phyloP scores from a whole-genome alignment of 805 yeast species.

The Starmerella powellii region DNA sequence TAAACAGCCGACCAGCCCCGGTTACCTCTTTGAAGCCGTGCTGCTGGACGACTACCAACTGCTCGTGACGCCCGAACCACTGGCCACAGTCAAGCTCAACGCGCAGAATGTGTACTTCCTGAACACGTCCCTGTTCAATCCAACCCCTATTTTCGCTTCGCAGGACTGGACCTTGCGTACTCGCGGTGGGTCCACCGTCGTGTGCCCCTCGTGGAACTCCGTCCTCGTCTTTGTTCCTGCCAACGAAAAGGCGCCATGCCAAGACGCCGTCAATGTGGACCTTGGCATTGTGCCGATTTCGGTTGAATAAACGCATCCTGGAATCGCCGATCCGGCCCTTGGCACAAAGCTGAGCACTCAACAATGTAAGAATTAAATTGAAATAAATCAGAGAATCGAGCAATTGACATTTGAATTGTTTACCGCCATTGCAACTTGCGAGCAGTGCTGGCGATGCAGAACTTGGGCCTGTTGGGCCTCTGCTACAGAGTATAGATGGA shows the following conservation, averaged over 20 bases:
- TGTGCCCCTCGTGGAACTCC: conserved; percentile 25
- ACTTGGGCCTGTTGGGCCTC: too few species aligned
- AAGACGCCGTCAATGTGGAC: conserved; percentile 20
- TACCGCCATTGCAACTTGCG: too few species aligned
- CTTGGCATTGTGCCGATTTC: conserved; percentile 18
- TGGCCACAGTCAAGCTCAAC: conserved; percentile 19
- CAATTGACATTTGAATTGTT: too few species aligned
- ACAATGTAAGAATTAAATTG: too few species aligned
- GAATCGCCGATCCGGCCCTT: too few species aligned
- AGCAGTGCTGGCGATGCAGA: too few species aligned
- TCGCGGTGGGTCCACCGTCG: conserved; percentile 11
- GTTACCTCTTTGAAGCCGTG: conserved; percentile 21
- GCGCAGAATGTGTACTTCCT: conserved; percentile 19
- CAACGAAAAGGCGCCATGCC: conserved; percentile 15
- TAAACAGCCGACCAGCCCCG: conserved; percentile 20
- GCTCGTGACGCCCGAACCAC: conserved; percentile 24
- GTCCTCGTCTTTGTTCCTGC: conserved; percentile 17
- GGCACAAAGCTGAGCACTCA: too few species aligned
- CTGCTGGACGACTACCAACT: conserved; percentile 23
- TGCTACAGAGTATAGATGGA: too few species aligned
- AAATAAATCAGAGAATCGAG: too few species aligned
- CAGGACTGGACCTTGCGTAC: conserved; percentile 14
- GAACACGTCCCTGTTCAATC: conserved; percentile 21
- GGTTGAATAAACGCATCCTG: not conserved
- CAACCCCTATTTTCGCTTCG: conserved; percentile 19